Evolutionary conservation across 2,329 filamentous ascomycete genomes (phyloP).

Genomic region (Proliferodiscus dingleyae): DNA sequence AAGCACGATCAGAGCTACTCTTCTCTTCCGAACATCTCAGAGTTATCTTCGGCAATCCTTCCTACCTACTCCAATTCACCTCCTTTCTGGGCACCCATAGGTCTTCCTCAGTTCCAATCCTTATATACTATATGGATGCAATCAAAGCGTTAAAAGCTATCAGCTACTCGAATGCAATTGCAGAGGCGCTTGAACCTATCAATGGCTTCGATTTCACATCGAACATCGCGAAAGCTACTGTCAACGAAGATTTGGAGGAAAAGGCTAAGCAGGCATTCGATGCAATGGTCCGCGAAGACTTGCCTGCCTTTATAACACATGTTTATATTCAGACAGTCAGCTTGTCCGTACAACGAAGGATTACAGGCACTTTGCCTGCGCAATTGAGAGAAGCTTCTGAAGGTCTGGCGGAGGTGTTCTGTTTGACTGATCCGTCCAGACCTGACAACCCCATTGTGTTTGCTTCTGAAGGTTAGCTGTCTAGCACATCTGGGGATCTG

Average conservation of each 20-base stretch:
- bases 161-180: conserved; percentile 64
- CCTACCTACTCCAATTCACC: conserved; percentile 60
- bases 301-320: conserved; percentile 68
- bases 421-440: conserved; percentile 67
- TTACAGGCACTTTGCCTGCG: conserved; percentile 61
- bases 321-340: conserved; percentile 67
- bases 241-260: conserved; percentile 54
- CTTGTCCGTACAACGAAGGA: conserved; percentile 59
- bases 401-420: conserved; percentile 72
- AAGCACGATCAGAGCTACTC: conserved; percentile 58
- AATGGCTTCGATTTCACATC: conserved; percentile 51
- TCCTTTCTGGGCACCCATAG: conserved; percentile 57
- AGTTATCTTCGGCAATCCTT: conserved; percentile 59
- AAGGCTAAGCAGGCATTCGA: conserved; percentile 63
- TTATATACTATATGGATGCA: conserved; percentile 69
- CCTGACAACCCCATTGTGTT: conserved; percentile 74
- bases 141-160: conserved; percentile 68
- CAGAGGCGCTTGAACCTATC: conserved; percentile 54
- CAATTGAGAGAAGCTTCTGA: conserved; percentile 66
- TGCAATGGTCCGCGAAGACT: conserved; percentile 58
- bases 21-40: conserved; percentile 62
- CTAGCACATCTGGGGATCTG: neutral
- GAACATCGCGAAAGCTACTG: conserved; percentile 44
- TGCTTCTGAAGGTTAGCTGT: conserved; percentile 60
- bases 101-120: conserved; percentile 57